Evolutionary conservation across 768 basidiomycete species (phyloP).

Genomic region (Tubosaeta sp.): DNA sequence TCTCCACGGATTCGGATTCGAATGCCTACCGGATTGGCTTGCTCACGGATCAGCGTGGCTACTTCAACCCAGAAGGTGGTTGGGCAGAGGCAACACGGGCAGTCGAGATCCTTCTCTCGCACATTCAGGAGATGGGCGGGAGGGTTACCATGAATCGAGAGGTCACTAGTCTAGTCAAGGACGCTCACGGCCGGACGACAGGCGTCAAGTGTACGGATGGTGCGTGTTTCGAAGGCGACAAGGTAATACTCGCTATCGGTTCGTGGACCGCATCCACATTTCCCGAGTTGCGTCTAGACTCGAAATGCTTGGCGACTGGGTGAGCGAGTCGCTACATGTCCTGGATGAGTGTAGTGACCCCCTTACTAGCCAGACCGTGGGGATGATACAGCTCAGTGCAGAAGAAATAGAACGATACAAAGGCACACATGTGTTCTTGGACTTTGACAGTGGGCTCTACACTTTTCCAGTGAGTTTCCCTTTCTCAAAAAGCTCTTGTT

Average conservation of each 20-base stretch:
- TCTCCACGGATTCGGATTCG: neutral
- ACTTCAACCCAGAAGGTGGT: constrained; percentile 72
- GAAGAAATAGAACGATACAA: constrained; percentile 65
- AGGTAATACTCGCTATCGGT: constrained; percentile 70
- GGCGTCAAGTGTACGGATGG: constrained; percentile 68
- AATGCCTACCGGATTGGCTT: constrained; percentile 11
- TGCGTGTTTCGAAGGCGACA: constrained; percentile 46
- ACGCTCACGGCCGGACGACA: constrained; percentile 36
- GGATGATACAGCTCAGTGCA: constrained; percentile 65
- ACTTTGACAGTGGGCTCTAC: constrained; percentile 75
- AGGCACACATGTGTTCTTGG: constrained; percentile 63
- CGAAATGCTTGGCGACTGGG: constrained; percentile 76
- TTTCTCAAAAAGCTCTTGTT: neutral
- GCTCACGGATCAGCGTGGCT: constrained; percentile 42
- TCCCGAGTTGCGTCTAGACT: constrained; percentile 48
- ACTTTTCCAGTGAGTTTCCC: constrained; percentile 64
- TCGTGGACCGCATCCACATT: constrained; percentile 86
- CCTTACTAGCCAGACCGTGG: constrained; percentile 67
- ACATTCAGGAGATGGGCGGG: constrained; percentile 58
- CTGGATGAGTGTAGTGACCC: neutral
- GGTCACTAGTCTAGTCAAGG: constrained; percentile 47
- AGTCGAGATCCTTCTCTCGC: constrained; percentile 47
- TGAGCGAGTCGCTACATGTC: constrained; percentile 24
- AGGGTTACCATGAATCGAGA: constrained; percentile 53
- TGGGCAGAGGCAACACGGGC: constrained; percentile 82